Base-by-base conservation (phyloP, 768 basidiomycete species). In the Naganishia onofrii region DNA sequence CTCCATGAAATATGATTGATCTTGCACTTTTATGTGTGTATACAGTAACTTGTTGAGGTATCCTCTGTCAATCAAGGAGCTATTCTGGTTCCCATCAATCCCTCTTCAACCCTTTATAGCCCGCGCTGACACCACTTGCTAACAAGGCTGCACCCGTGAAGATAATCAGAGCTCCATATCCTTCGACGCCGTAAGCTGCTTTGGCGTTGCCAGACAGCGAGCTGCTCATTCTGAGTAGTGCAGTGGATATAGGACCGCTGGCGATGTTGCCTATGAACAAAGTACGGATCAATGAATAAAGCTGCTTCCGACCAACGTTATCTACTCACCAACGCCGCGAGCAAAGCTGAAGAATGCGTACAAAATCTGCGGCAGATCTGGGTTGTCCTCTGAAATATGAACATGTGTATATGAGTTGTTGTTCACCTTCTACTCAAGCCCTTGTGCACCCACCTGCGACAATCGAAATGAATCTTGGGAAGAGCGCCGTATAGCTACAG, bases 271-370 rank as follows among this genome's bases (percentile, higher is more conserved):
- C 72, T 42, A 70, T 46, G 42, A 21, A 19, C n/a, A 9, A 15
- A 32, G 31, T 23, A 38, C 3, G 19, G 12, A n/a, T 34, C 12
- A 58, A 21, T 1, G 19, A n/a, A 10, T 34, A 34, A 36, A 3
- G 5, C 29, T 29, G n/a, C 32, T 31, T 34, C 2, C 13, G 15
- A 34, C 10, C n/a, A 34, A 32, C 34, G 57, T 29, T n/a, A 34
- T 5, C 5, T 23, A 23, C 57, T 34, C 23, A 58, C 57, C 57
- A 13, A 58, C 44, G 0, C 74, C 74, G 10, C 74, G 58, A 19
- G 74, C 74, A 28, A 75, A 66, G 53, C 66, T 73, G 68, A 73
- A 73, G 19, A 75, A 68, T 38, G 74, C 72, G 38, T 72, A 73
- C 0, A 75, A 67, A 36, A 73, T 68, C 19, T 68, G 72, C 9